Percentiles rank a stretch among this genome's conserved stretches.
Evolutionary conservation across 2,329 filamentous ascomycete genomes (phyloP).

Genomic region (Pyrenochaeta sp.): DNA sequence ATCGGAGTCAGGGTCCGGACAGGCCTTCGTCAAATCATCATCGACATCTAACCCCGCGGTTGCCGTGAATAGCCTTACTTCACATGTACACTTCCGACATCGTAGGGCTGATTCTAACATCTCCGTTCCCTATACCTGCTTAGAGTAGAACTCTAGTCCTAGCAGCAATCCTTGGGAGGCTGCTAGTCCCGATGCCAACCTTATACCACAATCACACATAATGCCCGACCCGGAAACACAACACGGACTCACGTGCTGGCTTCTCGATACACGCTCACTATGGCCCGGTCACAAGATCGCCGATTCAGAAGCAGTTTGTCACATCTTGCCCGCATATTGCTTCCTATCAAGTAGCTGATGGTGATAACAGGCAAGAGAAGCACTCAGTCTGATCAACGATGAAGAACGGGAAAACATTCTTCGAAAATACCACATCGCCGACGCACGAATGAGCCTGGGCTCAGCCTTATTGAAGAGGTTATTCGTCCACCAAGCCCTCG

Average conservation of each 20-base stretch:
- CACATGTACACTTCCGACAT: not conserved
- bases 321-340: not conserved
- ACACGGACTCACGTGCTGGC: conserved; percentile 55
- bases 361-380: conserved; percentile 51
- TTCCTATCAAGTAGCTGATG: not conserved
- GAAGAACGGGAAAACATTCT: conserved; percentile 67
- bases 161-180: not conserved
- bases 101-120: not conserved
- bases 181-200: not conserved
- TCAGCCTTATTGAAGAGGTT: conserved; percentile 79
- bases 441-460: conserved; percentile 77
- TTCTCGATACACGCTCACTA: conserved; percentile 58
- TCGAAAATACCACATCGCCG: conserved; percentile 71
- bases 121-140: not conserved
- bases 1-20: not conserved
- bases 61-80: conserved; percentile 28
- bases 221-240: conserved; percentile 24
- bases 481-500: conserved; percentile 67
- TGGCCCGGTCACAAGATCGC: conserved; percentile 58
- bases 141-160: not conserved
- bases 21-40: conserved; percentile 1
- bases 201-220: conserved; percentile 4
- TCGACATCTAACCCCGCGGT: conserved; percentile 15
- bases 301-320: conserved; percentile 23
- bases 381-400: conserved; percentile 52